Percentiles rank a stretch among this genome's conserved stretches.
Conservation (phyloP, 352 stramenopile genomes). For the Thraustotheca clavata region DNA sequence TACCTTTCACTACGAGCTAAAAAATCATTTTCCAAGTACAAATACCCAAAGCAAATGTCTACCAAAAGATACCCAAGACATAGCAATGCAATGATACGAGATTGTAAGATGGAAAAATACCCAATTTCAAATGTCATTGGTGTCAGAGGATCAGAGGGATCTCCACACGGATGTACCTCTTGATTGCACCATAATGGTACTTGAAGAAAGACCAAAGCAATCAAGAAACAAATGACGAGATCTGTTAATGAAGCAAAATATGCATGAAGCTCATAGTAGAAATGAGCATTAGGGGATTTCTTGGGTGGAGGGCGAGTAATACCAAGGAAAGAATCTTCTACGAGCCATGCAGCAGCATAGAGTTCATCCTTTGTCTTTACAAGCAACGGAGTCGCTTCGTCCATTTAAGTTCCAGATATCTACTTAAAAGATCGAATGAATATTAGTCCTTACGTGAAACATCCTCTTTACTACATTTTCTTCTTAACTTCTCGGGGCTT, state of each 20-base stretch:
- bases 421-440: not conserved
- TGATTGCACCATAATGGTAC: constrained; percentile 50
- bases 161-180: constrained; percentile 49
- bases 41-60: constrained; percentile 4
- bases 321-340: constrained; percentile 12
- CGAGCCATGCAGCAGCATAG: constrained; percentile 10
- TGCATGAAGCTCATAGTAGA: constrained; percentile 29
- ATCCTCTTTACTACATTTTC: not conserved
- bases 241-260: constrained; percentile 31
- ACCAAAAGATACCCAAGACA: not conserved
- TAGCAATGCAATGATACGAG: not conserved
- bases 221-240: constrained; percentile 37
- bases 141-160: constrained; percentile 65
- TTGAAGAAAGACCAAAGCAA: constrained; percentile 47
- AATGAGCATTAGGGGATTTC: not conserved
- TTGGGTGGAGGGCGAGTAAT: constrained; percentile 7
- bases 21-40: not conserved
- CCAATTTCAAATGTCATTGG: constrained; percentile 74
- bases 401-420: too few relatives aligned
- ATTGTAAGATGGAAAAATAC: constrained; percentile 47
- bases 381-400: not conserved
- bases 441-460: not conserved
- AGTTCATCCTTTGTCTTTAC: not conserved
- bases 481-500: not conserved
- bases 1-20: constrained; percentile 9